A percentile compares a stretch with the other conserved stretches of the same genome.
These are phyloP conservation scores for Calonectria fujianensis DNA, from an alignment of 2,329 filamentous ascomycete genomes.

Conservation along the genomic window DNA sequence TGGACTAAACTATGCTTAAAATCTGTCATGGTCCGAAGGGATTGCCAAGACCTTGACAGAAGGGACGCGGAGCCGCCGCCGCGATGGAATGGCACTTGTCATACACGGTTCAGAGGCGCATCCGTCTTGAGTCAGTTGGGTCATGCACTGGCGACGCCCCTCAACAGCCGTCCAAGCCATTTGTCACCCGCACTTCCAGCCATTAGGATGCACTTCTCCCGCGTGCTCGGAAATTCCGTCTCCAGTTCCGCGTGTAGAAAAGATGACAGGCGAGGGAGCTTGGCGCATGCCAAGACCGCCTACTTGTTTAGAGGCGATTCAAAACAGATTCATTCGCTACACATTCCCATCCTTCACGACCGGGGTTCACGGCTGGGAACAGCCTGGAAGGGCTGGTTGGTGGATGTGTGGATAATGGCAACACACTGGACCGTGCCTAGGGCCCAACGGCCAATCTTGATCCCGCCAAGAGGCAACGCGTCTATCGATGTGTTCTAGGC, in stretches of 20 bases:
- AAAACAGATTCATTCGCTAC: not conserved
- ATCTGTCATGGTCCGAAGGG: not conserved
- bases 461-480: slow-evolving; percentile 11
- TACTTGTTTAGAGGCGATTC: not conserved
- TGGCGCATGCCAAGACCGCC: slow-evolving; percentile 1
- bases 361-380: not conserved
- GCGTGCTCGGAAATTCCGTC: not conserved
- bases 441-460: slow-evolving; percentile 21
- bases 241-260: not conserved
- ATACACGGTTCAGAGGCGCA: not conserved
- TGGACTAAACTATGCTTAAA: slow-evolving; percentile 33
- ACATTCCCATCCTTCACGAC: not conserved
- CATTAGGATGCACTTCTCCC: not conserved
- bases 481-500: slow-evolving; percentile 31
- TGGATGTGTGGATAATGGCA: not conserved
- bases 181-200: not conserved
- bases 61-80: slow-evolving; percentile 20
- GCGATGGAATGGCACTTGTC: slow-evolving; percentile 13
- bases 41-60: slow-evolving; percentile 25
- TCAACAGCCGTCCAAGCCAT: not conserved
- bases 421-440: not conserved
- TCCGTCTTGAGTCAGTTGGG: slow-evolving; percentile 11
- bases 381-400: slow-evolving; percentile 7
- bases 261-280: slow-evolving; percentile 6
- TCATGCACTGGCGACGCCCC: not conserved